Conservation (phyloP, 306 rosid genomes). For the Vigna unguiculata region DNA sequence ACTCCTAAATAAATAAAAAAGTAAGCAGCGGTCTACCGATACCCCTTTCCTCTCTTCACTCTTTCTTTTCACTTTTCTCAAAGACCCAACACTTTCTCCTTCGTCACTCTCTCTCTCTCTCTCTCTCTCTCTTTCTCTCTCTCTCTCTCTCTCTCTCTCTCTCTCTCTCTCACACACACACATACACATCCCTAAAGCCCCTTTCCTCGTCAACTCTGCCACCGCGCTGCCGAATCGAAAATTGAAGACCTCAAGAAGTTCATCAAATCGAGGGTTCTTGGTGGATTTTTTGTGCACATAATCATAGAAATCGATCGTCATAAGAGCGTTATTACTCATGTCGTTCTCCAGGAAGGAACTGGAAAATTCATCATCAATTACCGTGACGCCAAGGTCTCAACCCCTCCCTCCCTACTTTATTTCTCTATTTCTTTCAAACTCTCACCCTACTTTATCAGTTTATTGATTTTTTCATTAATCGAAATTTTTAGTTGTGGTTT, state of each 20-base stretch:
- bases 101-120: too few relatives aligned
- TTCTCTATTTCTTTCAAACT: neutral
- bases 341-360: conserved; percentile 87
- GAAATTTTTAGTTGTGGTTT: neutral
- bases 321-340: conserved; percentile 84
- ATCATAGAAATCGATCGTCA: conserved; percentile 89
- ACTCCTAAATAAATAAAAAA: too few relatives aligned
- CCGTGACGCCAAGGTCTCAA: conserved; percentile 84
- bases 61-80: too few relatives aligned
- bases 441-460: neutral
- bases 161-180: too few relatives aligned
- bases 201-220: conserved; percentile 63
- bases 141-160: too few relatives aligned
- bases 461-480: neutral
- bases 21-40: too few relatives aligned
- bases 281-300: conserved; percentile 92
- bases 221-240: conserved; percentile 64
- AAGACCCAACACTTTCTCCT: too few relatives aligned
- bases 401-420: neutral
- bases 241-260: conserved; percentile 61
- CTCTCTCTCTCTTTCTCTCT: too few relatives aligned
- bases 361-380: conserved; percentile 87
- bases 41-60: too few relatives aligned
- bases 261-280: conserved; percentile 89
- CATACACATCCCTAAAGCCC: conserved; percentile 13